A percentile compares a stretch with the other conserved stretches of the same genome.
These are phyloP conservation scores for Blastomyces percursus DNA, from an alignment of 2,329 filamentous ascomycete species.

Conservation along the genomic window DNA sequence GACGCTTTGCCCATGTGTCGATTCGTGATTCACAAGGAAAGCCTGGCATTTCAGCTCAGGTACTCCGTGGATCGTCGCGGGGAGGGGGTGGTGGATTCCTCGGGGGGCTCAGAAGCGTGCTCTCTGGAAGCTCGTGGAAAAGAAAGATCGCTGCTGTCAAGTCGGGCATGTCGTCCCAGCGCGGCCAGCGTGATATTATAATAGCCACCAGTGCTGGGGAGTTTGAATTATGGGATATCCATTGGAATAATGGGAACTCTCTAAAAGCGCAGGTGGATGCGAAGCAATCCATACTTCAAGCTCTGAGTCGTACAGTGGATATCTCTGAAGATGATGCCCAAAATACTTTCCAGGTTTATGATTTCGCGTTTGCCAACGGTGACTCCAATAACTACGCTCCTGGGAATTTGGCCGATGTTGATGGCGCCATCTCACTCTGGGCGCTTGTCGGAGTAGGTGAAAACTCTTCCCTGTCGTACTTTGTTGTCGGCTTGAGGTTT, in stretches of 20 bases:
- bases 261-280: constrained; percentile 61
- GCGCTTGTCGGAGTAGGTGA: constrained; percentile 49
- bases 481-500: constrained; percentile 61
- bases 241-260: constrained; percentile 74
- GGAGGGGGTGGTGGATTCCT: constrained; percentile 57
- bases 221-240: constrained; percentile 77
- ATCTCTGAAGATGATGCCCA: constrained; percentile 40
- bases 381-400: constrained; percentile 24
- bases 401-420: constrained; percentile 38
- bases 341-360: constrained; percentile 60
- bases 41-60: constrained; percentile 65
- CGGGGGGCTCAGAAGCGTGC: constrained; percentile 65
- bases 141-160: constrained; percentile 73
- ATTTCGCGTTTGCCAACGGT: constrained; percentile 54
- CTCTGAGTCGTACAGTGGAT: constrained; percentile 48
- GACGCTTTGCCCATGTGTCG: constrained; percentile 74
- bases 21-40: constrained; percentile 80
- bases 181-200: constrained; percentile 76
- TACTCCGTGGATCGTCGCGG: constrained; percentile 53
- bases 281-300: constrained; percentile 51
- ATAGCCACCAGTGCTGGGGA: constrained; percentile 66
- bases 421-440: constrained; percentile 46
- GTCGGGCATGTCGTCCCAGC: constrained; percentile 57
- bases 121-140: constrained; percentile 58
- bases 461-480: constrained; percentile 51